Evolutionary conservation across 768 basidiomycete species (phyloP).

Genomic region (Tylopilus sp.): DNA sequence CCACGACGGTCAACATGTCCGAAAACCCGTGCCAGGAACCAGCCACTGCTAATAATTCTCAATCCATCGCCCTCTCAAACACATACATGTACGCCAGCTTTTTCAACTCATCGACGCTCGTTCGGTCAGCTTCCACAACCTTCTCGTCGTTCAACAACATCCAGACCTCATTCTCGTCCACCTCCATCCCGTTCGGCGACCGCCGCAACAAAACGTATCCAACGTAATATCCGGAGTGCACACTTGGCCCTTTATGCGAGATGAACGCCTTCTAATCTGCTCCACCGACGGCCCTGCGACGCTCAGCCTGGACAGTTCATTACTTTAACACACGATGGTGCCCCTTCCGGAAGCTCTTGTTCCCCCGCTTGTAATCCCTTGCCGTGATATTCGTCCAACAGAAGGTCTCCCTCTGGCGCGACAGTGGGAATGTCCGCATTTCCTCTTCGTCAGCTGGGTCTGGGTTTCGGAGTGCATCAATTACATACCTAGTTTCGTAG

Average conservation of each 20-base stretch:
- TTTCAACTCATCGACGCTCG: conserved; percentile 80
- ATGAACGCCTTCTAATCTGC: conserved; percentile 86
- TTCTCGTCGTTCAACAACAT: conserved; percentile 96
- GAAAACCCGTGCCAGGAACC: neutral
- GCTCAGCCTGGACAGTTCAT: conserved; percentile 1
- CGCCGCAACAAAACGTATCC: conserved; percentile 57
- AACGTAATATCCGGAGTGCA: conserved; percentile 93
- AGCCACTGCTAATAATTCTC: neutral
- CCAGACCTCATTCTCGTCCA: conserved; percentile 52
- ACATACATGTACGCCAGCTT: conserved; percentile 91
- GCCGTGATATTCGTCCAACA: conserved; percentile 63
- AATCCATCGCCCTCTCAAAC: conserved; percentile 52
- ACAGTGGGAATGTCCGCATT: conserved; percentile 77
- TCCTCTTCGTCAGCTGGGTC: neutral
- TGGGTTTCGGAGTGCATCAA: neutral
- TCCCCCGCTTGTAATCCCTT: conserved; percentile 70
- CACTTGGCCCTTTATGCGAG: conserved; percentile 94
- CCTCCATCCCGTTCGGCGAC: conserved; percentile 26
- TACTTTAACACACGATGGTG: conserved; percentile 9
- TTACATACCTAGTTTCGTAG: conserved; percentile 79
- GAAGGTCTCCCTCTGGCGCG: conserved; percentile 59
- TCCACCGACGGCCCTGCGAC: conserved; percentile 62
- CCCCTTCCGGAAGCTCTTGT: conserved; percentile 59
- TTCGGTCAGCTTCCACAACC: conserved; percentile 83
- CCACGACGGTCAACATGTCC: neutral